phyloP scores from a whole-genome alignment of 2,329 filamentous ascomycete species.

The Aspergillus unguis region DNA sequence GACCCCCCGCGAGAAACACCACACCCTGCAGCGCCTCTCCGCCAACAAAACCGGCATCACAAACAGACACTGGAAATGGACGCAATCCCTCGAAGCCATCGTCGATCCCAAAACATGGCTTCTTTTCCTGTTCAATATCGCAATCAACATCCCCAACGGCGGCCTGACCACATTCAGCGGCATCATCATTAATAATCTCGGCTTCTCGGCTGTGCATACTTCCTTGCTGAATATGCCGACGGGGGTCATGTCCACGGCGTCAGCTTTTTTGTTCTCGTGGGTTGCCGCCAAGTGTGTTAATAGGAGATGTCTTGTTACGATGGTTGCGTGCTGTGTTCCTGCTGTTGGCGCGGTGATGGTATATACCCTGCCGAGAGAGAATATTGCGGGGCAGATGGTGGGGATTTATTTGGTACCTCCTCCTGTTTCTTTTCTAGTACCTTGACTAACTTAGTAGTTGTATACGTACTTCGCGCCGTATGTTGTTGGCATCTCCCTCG shows the following conservation, averaged over 20 bases:
- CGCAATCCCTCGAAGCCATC: slow-evolving; percentile 31
- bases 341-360: slow-evolving; percentile 31
- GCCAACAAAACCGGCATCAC: slow-evolving; percentile 40
- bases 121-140: slow-evolving; percentile 32
- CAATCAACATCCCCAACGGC: slow-evolving; percentile 38
- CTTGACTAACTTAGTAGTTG: slow-evolving; percentile 14
- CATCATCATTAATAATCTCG: slow-evolving; percentile 40
- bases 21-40: slow-evolving; percentile 42
- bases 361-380: slow-evolving; percentile 29
- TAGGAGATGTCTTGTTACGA: slow-evolving; percentile 29
- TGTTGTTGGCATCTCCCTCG: slow-evolving; percentile 27
- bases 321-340: slow-evolving; percentile 29
- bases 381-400: slow-evolving; percentile 39
- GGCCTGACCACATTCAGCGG: slow-evolving; percentile 38
- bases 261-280: slow-evolving; percentile 31
- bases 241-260: slow-evolving; percentile 32
- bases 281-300: slow-evolving; percentile 30
- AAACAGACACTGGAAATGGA: slow-evolving; percentile 28
- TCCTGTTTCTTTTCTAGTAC: background rate
- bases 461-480: slow-evolving; percentile 41
- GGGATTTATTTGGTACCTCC: slow-evolving; percentile 36
- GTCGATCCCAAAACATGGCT: slow-evolving; percentile 39
- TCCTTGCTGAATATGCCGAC: slow-evolving; percentile 39
- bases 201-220: slow-evolving; percentile 34
- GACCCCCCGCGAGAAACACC: slow-evolving; percentile 49